These are phyloP conservation scores for Barnettozyma botsteinii DNA, from an alignment of 805 yeast species.

Conservation along the genomic window DNA sequence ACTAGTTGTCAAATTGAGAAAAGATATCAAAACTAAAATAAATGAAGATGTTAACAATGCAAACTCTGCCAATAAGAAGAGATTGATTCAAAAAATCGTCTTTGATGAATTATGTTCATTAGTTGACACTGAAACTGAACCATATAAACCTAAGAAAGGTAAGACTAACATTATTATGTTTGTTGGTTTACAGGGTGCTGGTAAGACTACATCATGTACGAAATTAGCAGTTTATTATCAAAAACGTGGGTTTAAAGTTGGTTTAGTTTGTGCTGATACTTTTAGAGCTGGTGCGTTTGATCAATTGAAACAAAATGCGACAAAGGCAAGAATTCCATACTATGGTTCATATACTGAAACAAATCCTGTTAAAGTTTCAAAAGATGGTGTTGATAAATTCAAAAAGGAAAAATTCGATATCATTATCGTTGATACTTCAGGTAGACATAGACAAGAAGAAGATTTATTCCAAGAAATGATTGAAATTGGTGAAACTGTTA, in stretches of 20 bases:
- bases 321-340: constrained; percentile 88
- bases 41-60: constrained; percentile 42
- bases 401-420: constrained; percentile 87
- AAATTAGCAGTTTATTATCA: constrained; percentile 93
- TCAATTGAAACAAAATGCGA: constrained; percentile 95
- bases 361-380: constrained; percentile 89
- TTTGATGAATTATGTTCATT: constrained; percentile 86
- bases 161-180: constrained; percentile 83
- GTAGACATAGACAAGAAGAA: constrained; percentile 93
- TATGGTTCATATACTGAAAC: constrained; percentile 94
- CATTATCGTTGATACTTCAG: constrained; percentile 95
- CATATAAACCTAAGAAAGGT: constrained; percentile 85
- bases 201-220: constrained; percentile 97
- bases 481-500: constrained; percentile 80
- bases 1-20: constrained; percentile 72
- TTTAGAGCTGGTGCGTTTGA: constrained; percentile 99
- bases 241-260: constrained; percentile 89
- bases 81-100: constrained; percentile 81
- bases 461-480: constrained; percentile 92
- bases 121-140: constrained; percentile 60
- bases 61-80: constrained; percentile 56
- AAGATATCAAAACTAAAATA: constrained; percentile 56
- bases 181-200: constrained; percentile 98
- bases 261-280: constrained; percentile 97
- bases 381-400: constrained; percentile 87